Conservation (phyloP, 2,329 filamentous ascomycete species). For the Capronia coronata region DNA sequence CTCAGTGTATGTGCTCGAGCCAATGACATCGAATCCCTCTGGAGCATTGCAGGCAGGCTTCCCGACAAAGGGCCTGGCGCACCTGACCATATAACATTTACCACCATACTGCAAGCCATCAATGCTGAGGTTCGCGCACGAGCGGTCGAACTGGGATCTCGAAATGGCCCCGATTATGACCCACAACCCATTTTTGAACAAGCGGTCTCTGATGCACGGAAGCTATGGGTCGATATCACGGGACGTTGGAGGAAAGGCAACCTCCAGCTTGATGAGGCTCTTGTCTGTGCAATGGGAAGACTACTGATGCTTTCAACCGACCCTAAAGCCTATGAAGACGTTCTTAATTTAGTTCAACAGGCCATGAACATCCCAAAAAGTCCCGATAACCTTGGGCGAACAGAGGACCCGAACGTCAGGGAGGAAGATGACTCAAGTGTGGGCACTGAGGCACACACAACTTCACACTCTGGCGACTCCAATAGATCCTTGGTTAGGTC, state of each 20-base stretch:
- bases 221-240: conserved; percentile 75
- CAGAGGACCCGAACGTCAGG: background rate
- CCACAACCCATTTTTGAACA: conserved; percentile 28
- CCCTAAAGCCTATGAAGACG: conserved; percentile 59
- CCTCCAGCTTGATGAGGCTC: conserved; percentile 65
- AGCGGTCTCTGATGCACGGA: conserved; percentile 59
- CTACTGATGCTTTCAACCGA: conserved; percentile 61
- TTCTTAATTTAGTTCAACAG: conserved; percentile 71
- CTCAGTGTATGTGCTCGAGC: conserved; percentile 72
- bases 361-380: conserved; percentile 59
- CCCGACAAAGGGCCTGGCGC: conserved; percentile 57
- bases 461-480: background rate
- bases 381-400: background rate
- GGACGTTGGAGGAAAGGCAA: conserved; percentile 66
- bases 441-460: background rate
- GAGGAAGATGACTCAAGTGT: background rate
- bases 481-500: background rate
- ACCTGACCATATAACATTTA: conserved; percentile 69
- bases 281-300: conserved; percentile 75
- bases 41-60: conserved; percentile 66
- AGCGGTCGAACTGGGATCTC: conserved; percentile 23
- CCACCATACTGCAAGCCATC: conserved; percentile 74
- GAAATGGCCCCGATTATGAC: conserved; percentile 29
- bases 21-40: conserved; percentile 70
- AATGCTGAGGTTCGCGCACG: conserved; percentile 42